These are phyloP conservation scores for Zymoseptoria brevis DNA, from an alignment of 2,329 filamentous ascomycete genomes.

Conservation along the genomic window DNA sequence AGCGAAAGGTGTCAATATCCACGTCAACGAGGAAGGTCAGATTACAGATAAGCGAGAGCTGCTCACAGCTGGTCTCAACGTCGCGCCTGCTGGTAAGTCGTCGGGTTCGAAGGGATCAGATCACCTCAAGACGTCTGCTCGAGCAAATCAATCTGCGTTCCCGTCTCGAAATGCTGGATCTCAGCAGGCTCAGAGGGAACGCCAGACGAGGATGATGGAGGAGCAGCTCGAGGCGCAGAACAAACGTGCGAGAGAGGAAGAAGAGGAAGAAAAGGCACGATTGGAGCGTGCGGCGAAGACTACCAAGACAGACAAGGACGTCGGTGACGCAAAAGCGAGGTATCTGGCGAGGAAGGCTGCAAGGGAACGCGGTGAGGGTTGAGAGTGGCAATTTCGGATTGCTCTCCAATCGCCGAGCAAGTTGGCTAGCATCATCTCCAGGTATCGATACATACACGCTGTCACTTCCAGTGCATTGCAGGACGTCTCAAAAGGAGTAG, in stretches of 20 bases:
- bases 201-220: constrained; percentile 72
- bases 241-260: constrained; percentile 62
- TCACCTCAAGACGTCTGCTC: constrained; percentile 24
- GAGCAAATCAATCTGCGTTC: constrained; percentile 21
- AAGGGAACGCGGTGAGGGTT: constrained; percentile 44
- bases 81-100: constrained; percentile 39
- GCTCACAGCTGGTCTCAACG: constrained; percentile 66
- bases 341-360: constrained; percentile 71
- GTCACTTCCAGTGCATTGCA: neutral
- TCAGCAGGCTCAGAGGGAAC: constrained; percentile 62
- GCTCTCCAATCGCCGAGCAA: neutral
- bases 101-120: constrained; percentile 21
- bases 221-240: constrained; percentile 65
- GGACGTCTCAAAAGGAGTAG: neutral
- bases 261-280: constrained; percentile 57
- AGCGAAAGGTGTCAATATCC: constrained; percentile 54
- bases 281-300: constrained; percentile 63
- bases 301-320: constrained; percentile 67
- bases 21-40: constrained; percentile 73
- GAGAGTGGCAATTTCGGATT: constrained; percentile 5
- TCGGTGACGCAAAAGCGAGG: constrained; percentile 69
- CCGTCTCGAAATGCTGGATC: constrained; percentile 30
- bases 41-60: constrained; percentile 79
- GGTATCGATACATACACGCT: neutral
- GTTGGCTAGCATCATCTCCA: neutral